A percentile compares a stretch with the other conserved stretches of the same genome.
Conservation (phyloP, 148 eudicot genomes). For the Silene latifolia region DNA sequence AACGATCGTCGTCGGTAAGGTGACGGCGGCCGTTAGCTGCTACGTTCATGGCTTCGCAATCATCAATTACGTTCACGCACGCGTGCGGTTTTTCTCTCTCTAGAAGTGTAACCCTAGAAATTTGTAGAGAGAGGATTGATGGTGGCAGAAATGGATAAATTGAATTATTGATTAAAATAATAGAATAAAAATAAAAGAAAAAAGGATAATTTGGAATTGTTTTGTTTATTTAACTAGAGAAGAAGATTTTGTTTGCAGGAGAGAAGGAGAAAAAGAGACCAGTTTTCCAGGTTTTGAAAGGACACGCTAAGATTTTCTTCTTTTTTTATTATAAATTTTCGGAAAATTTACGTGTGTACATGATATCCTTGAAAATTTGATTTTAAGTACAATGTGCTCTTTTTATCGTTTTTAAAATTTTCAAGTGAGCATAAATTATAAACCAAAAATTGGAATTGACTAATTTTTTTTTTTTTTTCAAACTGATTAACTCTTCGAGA, state of each 20-base stretch:
- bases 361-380: too few species aligned
- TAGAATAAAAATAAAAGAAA: background rate
- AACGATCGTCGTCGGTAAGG: conserved; percentile 9
- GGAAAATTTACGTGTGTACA: too few species aligned
- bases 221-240: background rate
- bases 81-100: background rate
- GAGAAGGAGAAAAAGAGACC: background rate
- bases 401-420: too few species aligned
- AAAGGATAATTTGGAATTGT: background rate
- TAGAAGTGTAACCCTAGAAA: conserved; percentile 11
- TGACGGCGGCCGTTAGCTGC: background rate
- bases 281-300: conserved; percentile 16
- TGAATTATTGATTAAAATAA: background rate
- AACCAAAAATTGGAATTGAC: too few species aligned
- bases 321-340: too few species aligned
- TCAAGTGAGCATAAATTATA: too few species aligned
- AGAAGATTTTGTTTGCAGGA: conserved; percentile 28
- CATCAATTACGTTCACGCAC: conserved; percentile 1
- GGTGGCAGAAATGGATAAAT: conserved; percentile 19
- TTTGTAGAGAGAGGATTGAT: background rate
- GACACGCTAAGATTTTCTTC: conserved; percentile 1
- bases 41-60: conserved; percentile 19
- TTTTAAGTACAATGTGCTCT: too few species aligned
- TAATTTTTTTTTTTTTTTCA: too few species aligned
- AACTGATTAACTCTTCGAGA: too few species aligned